Conservation (phyloP, 2,329 filamentous ascomycete genomes). For the Amauroascus niger region DNA sequence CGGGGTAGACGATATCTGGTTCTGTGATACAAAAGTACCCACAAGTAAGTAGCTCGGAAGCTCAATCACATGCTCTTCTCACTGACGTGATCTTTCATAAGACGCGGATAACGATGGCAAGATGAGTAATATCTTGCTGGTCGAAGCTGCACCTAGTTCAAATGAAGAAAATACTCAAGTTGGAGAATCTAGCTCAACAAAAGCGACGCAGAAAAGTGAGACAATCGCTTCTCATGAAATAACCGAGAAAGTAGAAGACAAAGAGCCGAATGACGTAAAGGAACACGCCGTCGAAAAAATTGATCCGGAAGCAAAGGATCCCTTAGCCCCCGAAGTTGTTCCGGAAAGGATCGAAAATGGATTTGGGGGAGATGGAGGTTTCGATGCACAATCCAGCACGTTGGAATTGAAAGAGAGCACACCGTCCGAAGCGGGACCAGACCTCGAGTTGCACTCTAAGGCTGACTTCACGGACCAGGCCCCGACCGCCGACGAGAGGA, state of each 20-base stretch:
- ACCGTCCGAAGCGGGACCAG: neutral
- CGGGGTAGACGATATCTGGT: conserved; percentile 21
- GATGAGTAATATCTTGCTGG: conserved; percentile 19
- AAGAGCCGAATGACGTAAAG: neutral
- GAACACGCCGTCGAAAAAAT: neutral
- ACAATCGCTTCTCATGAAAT: neutral
- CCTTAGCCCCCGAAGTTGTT: conserved; percentile 1
- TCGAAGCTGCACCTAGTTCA: conserved; percentile 7
- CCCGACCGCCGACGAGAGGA: conserved; percentile 7
- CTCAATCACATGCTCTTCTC: neutral
- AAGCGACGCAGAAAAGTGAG: neutral
- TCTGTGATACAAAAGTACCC: conserved; percentile 23
- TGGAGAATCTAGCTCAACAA: conserved; percentile 11
- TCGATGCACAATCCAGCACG: neutral
- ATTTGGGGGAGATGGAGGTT: neutral
- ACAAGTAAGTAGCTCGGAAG: conserved; percentile 19
- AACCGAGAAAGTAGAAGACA: neutral
- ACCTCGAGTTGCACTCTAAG: neutral
- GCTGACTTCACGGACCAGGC: conserved; percentile 5
- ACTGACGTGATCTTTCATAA: conserved; percentile 10
- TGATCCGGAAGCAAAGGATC: neutral
- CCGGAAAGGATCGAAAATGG: conserved; percentile 9
- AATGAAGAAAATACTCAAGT: conserved; percentile 10
- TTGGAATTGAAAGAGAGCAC: neutral
- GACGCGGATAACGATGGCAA: conserved; percentile 22